Evolutionary conservation across 148 eudicot species (phyloP), one percentile per base, ranked within the genome.

Genomic region (Euryodendron excelsum): DNA sequence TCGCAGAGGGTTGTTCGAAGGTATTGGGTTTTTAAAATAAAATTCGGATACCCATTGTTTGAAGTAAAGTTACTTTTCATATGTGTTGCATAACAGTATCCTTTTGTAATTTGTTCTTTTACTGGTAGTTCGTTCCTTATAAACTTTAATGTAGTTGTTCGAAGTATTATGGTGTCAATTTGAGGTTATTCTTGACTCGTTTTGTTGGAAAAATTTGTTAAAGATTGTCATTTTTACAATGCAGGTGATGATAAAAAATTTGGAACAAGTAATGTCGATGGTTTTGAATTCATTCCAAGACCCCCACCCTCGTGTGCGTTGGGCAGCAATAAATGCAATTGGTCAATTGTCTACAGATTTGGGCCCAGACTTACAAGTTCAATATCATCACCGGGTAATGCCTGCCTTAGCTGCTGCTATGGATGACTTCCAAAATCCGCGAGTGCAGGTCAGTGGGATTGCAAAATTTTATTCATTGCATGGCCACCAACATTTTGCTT

Each of bases 271-370:
- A 11, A 88, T 94, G 71, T 79, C 69, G 28, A 91, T 91, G 98
- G 91, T 92, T 21, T 76, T 94, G 85, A 89, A 67, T 70, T 91
- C 90, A 0, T 91, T 91, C 74, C 90, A 90, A 82, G 93, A 91
- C 82, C 94, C 94, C 36, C 94, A 94, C 75, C 91, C 98, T 12
- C 93, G 98, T 53, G 98, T 87, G 37, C 82, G 98, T 41, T 94
- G 98, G 98, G 98, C 98, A 30, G 98, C 98, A 62, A 91, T 94
- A 84, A 94, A 94, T 86, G 96, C 96, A 50, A 88, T 91, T 82
- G 96, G 96, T 53, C 96, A 91, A 80, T 77, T 94, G 73, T 90
- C 98, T 4, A 91, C 93, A 12, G 98, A 91, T 80, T 80, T 94
- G 71, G 98, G 98, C n/a, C 96, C 98, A 11, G 94, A 94, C 62